Evolutionary conservation across 2,329 filamentous ascomycete genomes (phyloP), one percentile per base, ranked within the genome.

Genomic region (Hymenoscyphus salicellus): DNA sequence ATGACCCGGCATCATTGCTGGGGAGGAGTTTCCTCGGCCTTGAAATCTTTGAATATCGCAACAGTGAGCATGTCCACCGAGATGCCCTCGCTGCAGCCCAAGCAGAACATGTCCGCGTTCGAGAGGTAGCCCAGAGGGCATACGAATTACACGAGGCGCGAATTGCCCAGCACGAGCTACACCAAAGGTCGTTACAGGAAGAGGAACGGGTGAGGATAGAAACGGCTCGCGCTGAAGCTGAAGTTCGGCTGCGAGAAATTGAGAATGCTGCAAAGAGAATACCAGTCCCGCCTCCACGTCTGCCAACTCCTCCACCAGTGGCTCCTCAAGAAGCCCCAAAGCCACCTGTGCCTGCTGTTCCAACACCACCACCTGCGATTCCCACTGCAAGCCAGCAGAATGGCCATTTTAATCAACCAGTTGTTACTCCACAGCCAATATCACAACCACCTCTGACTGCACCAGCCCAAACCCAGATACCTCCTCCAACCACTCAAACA

Each of bases 11-110:
- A n/a, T 56, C 66, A 30, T 60, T 46, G 57, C 32, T 63, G 36
- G 59, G 58, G 23, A 61, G 58, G 43, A 64, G 60, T 56, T 52
- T 61, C 60, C 41, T 30, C 56, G 26, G 49, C 58, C 36, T 58
- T 30, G 65, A 65, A 8, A 49, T 56, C 52, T 69, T 68, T 30
- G 64, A 66, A 8, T 65, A 63, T 28, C 60, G 67, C 32, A 71
- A 71, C 41, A 58, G 62, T 17, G 67, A 71, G 52, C 67, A 70
- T 20, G 59, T 72, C 5, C 72, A 74, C 62, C 58, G 63, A 49
- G 84, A 87, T 70, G 89, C 89, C 16, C 82, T 94, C 17, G 84
- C 84, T 56, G 83, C 84, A 57, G 89, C 89, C 3, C 85, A 86
- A 58, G 81, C 81, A 16, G 84, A 89, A 72, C 90, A 93, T 74